Conservation (phyloP, 257 asterid species). For the Fraxinus quadrangulata region DNA sequence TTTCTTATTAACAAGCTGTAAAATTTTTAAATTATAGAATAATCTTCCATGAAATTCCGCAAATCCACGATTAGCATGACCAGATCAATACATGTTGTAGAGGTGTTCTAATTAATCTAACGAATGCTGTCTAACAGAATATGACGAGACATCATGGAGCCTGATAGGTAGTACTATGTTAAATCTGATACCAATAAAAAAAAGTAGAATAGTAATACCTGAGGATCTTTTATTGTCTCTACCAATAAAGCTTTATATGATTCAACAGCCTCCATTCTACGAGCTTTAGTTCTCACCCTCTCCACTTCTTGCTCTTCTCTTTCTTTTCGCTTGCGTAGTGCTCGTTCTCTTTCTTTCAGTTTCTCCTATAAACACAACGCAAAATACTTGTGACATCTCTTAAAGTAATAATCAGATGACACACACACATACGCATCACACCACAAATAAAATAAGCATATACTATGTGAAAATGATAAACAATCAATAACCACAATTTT, state of each 20-base stretch:
- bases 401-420: slow-evolving; percentile 14
- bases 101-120: slow-evolving; percentile 9
- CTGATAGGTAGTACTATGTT: slow-evolving; percentile 1
- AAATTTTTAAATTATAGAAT: not conserved
- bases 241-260: slow-evolving; percentile 91
- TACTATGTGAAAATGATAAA: not conserved
- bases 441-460: slow-evolving; percentile 18
- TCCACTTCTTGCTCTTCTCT: slow-evolving; percentile 99
- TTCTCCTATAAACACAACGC: slow-evolving; percentile 58
- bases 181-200: not conserved
- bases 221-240: slow-evolving; percentile 93
- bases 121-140: not conserved
- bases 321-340: slow-evolving; percentile 85
- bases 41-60: not conserved
- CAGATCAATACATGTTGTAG: not conserved
- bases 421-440: not conserved
- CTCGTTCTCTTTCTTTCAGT: slow-evolving; percentile 89
- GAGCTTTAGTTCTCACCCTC: slow-evolving; percentile 91
- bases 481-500: not conserved
- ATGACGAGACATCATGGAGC: not conserved
- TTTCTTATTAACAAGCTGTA: not conserved
- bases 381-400: not conserved
- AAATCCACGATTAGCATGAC: not conserved
- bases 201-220: slow-evolving; percentile 48
- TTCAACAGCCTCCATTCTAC: slow-evolving; percentile 89